Percentiles rank a stretch among this genome's conserved stretches.
These are phyloP conservation scores for Dioscorea alata DNA, from an alignment of 106 monocot genomes.

Conservation along the genomic window DNA sequence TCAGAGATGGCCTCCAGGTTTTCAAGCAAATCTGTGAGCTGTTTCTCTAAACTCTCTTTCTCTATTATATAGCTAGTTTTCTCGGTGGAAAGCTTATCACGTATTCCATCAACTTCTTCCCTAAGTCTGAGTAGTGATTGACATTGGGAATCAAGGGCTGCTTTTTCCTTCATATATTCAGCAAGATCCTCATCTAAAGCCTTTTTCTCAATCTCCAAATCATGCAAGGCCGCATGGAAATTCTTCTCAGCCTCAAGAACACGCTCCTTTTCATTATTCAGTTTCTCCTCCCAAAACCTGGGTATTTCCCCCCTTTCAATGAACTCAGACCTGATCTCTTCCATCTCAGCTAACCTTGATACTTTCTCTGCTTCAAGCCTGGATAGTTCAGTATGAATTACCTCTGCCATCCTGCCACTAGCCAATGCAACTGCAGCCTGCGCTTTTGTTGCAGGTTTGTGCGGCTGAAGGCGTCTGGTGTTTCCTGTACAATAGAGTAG, in stretches of 20 bases:
- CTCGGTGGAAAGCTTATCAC: constrained; percentile 38
- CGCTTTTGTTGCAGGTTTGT: constrained; percentile 79
- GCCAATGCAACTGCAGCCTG: constrained; percentile 80
- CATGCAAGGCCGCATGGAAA: constrained; percentile 26
- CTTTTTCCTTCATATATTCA: constrained; percentile 52
- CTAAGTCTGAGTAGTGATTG: constrained; percentile 38
- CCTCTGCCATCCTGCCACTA: constrained; percentile 56
- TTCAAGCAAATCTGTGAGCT: constrained; percentile 19
- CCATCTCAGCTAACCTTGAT: constrained; percentile 46
- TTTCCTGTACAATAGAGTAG: constrained; percentile 46
- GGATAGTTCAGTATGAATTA: constrained; percentile 42
- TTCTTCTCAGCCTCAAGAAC: constrained; percentile 25
- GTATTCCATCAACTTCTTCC: constrained; percentile 67
- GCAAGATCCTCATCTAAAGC: constrained; percentile 22
- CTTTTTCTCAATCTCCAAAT: constrained; percentile 46
- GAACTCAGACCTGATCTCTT: constrained; percentile 68
- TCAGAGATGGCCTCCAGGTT: constrained; percentile 50
- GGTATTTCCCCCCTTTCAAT: constrained; percentile 62
- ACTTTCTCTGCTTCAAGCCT: constrained; percentile 54
- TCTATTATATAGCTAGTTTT: constrained; percentile 31
- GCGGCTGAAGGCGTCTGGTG: constrained; percentile 64
- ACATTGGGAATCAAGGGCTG: constrained; percentile 55
- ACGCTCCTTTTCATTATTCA: constrained; percentile 35
- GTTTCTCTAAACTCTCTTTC: constrained; percentile 30
- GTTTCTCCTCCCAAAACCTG: constrained; percentile 52